Conservation (phyloP, 495 filamentous ascomycete genomes). For the Rhypophila decipiens region DNA sequence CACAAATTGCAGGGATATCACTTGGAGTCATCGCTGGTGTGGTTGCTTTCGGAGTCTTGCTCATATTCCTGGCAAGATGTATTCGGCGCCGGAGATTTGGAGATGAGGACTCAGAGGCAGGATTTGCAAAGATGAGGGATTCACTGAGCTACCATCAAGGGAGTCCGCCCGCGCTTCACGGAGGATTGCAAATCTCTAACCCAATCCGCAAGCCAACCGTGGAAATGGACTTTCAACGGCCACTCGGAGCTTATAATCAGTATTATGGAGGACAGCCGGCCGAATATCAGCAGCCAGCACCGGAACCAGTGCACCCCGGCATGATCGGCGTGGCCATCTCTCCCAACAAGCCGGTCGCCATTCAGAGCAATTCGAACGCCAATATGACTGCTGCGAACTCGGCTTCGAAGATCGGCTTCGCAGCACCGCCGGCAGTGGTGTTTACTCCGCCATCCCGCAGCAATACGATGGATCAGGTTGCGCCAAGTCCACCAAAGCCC, state of each 20-base stretch:
- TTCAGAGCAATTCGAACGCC: background rate
- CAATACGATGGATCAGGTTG: conserved; percentile 13
- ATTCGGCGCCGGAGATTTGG: conserved; percentile 28
- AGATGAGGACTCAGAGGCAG: conserved; percentile 30
- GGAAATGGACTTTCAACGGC: conserved; percentile 4
- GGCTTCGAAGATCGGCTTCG: conserved; percentile 4
- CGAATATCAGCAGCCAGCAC: background rate
- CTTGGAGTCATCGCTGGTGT: conserved; percentile 35
- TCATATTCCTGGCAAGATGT: conserved; percentile 37
- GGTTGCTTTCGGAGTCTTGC: conserved; percentile 28
- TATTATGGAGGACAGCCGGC: background rate
- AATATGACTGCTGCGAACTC: background rate
- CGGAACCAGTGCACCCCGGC: conserved; percentile 17
- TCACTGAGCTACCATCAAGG: conserved; percentile 19
- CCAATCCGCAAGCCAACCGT: conserved; percentile 23
- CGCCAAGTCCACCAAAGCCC: conserved; percentile 27
- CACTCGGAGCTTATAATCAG: background rate
- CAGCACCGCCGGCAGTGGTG: conserved; percentile 9
- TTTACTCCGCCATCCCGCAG: conserved; percentile 10
- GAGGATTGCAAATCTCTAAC: conserved; percentile 27
- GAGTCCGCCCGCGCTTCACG: conserved; percentile 5
- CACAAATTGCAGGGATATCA: conserved; percentile 42
- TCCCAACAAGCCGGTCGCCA: background rate
- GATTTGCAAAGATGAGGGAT: conserved; percentile 31
- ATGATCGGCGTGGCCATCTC: conserved; percentile 35